These are phyloP conservation scores for Pleurotus eryngii DNA, from an alignment of 768 basidiomycete genomes.

Conservation along the genomic window DNA sequence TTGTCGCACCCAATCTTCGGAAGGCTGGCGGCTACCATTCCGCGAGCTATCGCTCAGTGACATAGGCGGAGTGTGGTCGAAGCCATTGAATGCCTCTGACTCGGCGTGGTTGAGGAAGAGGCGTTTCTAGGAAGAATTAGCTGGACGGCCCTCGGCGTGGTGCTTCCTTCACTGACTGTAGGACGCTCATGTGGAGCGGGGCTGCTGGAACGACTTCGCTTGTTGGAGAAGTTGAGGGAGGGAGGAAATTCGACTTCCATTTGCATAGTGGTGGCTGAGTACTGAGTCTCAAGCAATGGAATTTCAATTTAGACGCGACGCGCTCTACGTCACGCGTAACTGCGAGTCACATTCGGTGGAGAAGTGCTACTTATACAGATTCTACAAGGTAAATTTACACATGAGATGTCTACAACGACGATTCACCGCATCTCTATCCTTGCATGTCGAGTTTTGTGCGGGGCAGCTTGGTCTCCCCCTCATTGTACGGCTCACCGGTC, in stretches of 20 bases:
- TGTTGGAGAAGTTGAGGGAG: not conserved
- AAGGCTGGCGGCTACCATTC: conserved; percentile 37
- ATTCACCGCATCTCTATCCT: conserved; percentile 29
- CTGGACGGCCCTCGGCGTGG: not conserved
- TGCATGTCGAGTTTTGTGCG: conserved; percentile 58
- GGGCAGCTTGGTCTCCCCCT: conserved; percentile 71
- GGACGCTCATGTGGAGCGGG: not conserved
- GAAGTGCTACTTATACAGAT: conserved; percentile 1
- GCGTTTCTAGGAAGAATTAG: conserved; percentile 49
- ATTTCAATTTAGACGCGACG: not conserved
- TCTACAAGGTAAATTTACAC: not conserved
- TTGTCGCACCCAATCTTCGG: conserved; percentile 77
- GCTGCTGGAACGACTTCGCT: conserved; percentile 1
- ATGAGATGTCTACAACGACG: not conserved
- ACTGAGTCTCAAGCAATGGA: not conserved
- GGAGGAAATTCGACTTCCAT: not conserved
- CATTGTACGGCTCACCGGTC: conserved; percentile 65
- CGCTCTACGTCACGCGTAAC: not conserved
- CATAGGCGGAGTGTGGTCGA: not conserved
- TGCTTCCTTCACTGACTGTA: not conserved
- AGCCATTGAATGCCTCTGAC: conserved; percentile 4
- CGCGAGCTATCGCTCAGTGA: conserved; percentile 15
- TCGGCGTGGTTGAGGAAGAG: conserved; percentile 36
- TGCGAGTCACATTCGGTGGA: not conserved
- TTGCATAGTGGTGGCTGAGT: not conserved